Evolutionary conservation across 2,329 filamentous ascomycete genomes (phyloP), one percentile per base, ranked within the genome.

Genomic region (Cladosporium sp.): DNA sequence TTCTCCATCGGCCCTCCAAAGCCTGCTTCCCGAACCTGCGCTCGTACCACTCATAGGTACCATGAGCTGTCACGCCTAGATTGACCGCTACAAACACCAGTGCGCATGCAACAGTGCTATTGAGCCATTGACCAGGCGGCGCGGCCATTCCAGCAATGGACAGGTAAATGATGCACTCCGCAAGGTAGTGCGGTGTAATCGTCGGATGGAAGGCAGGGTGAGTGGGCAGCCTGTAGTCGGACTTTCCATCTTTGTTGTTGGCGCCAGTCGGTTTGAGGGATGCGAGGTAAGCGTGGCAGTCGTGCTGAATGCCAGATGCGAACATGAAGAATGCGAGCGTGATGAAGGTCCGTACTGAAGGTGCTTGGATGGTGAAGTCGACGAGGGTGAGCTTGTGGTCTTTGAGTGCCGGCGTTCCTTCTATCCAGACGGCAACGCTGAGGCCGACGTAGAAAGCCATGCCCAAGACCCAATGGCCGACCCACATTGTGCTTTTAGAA

Each of bases 151-250:
- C 79, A 2, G 92, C 86, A 69, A 99, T 79, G n/a, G 89, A 85
- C 23, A 93, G 75, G 76, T 99, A 98, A 66, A 97, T 87, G 49
- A 90, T 76, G 74, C 91, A 93, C 80, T 98, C 95, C 73, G 90
- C 92, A 3, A 91, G 91, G 78, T 98, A 99, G 79, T 99, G 95
- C 21, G 95, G 93, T 72, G 91, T 96, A 46, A 97, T 79, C 26
- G 96, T 78, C 65, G 83, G 82, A 53, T 82, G 82, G 77, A 98
- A 99, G 65, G 90, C 79, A 2, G 89, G 88, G 67, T 90, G 84
- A 2, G 84, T 81, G 0, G 94, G 94, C 28, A 98, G 83, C 12
- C 90, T 91, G 78, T 99, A 98, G 74, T 93, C 94, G 29, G 74
- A 70, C 56, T 76, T 64, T n/a, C 66, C 46, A 31, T 60, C 44